Conservation (phyloP, 2,329 filamentous ascomycete species). For the Aureobasidium sp. region DNA sequence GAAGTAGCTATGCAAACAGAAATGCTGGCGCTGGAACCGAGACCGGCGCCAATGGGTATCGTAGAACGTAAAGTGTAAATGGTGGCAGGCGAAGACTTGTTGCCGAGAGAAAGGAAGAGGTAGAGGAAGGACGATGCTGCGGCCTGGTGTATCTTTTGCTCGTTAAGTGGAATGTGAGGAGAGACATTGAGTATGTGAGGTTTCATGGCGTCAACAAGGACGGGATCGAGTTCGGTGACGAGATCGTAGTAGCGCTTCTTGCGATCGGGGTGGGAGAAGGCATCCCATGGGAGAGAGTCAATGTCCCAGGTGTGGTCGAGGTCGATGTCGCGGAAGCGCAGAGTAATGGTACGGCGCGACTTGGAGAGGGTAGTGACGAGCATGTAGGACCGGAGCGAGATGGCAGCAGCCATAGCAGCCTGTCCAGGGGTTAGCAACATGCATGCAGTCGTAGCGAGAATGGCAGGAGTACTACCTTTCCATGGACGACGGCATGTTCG, state of each 20-base stretch:
- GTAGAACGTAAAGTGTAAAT: slow-evolving; percentile 89
- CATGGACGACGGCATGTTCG: slow-evolving; percentile 95
- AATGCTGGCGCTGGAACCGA: slow-evolving; percentile 92
- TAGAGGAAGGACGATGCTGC: slow-evolving; percentile 87
- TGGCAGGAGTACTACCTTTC: slow-evolving; percentile 57
- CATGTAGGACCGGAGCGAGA: slow-evolving; percentile 91
- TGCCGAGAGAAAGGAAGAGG: slow-evolving; percentile 81
- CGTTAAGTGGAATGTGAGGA: slow-evolving; percentile 54
- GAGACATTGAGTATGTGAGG: slow-evolving; percentile 72
- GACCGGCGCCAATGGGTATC: slow-evolving; percentile 82
- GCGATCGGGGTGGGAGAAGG: slow-evolving; percentile 72
- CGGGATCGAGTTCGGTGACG: slow-evolving; percentile 68
- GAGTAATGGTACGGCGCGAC: slow-evolving; percentile 76
- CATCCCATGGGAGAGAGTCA: slow-evolving; percentile 77
- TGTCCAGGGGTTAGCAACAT: slow-evolving; percentile 29
- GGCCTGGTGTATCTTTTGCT: slow-evolving; percentile 75
- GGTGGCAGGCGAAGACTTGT: slow-evolving; percentile 68
- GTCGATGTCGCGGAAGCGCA: slow-evolving; percentile 87
- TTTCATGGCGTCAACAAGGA: slow-evolving; percentile 72
- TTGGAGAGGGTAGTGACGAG: slow-evolving; percentile 92
- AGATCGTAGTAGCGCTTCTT: slow-evolving; percentile 94
- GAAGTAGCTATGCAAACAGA: slow-evolving; percentile 81
- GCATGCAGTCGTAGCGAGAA: neutral
- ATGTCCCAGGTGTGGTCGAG: slow-evolving; percentile 92
- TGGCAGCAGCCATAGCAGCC: slow-evolving; percentile 89